These are phyloP conservation scores for Hypoxylon rubiginosum DNA, from an alignment of 2,329 filamentous ascomycete species.

Conservation along the genomic window DNA sequence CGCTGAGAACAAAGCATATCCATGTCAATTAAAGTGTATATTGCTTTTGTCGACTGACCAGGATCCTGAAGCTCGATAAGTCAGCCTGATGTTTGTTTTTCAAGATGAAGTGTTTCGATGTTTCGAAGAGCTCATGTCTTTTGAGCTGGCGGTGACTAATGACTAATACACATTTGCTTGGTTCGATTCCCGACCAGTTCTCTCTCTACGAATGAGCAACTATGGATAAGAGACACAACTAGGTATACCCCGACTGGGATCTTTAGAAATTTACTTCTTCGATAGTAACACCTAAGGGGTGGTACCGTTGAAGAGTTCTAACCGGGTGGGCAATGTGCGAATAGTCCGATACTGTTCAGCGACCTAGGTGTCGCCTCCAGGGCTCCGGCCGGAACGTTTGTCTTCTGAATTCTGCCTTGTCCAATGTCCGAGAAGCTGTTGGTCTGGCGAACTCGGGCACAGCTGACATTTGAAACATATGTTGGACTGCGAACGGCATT, in stretches of 20 bases:
- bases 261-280: background rate
- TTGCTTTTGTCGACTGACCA: background rate
- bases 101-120: background rate
- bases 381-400: too few species aligned
- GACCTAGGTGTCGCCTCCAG: constrained; percentile 7
- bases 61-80: background rate
- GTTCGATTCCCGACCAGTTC: background rate
- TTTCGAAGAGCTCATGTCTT: background rate
- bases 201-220: background rate
- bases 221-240: background rate
- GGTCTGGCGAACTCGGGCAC: constrained; percentile 6
- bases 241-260: background rate
- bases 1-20: background rate
- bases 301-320: background rate
- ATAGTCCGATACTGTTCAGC: background rate
- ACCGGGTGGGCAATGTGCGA: constrained; percentile 4
- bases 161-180: background rate
- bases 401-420: constrained; percentile 27
- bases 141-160: background rate
- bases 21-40: background rate
- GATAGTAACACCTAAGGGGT: background rate
- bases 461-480: constrained; percentile 19
- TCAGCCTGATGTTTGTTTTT: background rate
- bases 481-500: constrained; percentile 1
- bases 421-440: constrained; percentile 4